Base-by-base conservation (phyloP, 2,329 filamentous ascomycete species). In the Coniochaeta pulveracea region DNA sequence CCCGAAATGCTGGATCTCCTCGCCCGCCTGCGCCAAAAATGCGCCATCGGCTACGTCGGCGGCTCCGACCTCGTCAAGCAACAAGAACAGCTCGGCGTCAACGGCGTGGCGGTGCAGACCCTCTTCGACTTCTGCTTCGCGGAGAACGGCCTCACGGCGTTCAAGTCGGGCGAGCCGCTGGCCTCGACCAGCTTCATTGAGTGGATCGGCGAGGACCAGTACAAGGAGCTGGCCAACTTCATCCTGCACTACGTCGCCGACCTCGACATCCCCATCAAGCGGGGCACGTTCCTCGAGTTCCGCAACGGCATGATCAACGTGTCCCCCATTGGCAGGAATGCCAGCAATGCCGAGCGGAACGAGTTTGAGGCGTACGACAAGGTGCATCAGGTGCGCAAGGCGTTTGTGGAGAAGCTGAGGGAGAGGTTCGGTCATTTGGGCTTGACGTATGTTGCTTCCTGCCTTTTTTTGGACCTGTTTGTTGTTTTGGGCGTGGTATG, bases 71-170 rank as follows among this genome's bases (percentile, higher is more conserved):
- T 94, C 41, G 64, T 59, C 55, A 96, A 98, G 68, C 91, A 96
- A 63, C 85, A 96, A 61, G 91, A 96, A 61, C 89, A 96, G 64
- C 74, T 96, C 40, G 86, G 86, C 55, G 70, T 74, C 4, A 56
- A 72, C 17, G 63, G 70, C 37, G 57, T 61, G 18, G 69, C 80
- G 46, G 89, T 96, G 40, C 86, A 78, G 34, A 67, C 75, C 40
- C 77, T 96, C 50, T 98, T 98, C 67, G 91, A 98, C 68, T 98
- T 85, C 65, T 91, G 82, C 73, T 98, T 98, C 65, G 69, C 86
- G 38, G 91, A 98, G 66, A 98, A 98, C 63, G 91, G 91, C 9
- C 75, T 98, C 46, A 93, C 83, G 2, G 91, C 89, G 26, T 93
- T 72, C 69, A 85, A 86, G 52, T 63, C 88, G 50, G 91, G 89